Evolutionary conservation across 148 eudicot species (phyloP).

Genomic region (Pouteria glomerata): DNA sequence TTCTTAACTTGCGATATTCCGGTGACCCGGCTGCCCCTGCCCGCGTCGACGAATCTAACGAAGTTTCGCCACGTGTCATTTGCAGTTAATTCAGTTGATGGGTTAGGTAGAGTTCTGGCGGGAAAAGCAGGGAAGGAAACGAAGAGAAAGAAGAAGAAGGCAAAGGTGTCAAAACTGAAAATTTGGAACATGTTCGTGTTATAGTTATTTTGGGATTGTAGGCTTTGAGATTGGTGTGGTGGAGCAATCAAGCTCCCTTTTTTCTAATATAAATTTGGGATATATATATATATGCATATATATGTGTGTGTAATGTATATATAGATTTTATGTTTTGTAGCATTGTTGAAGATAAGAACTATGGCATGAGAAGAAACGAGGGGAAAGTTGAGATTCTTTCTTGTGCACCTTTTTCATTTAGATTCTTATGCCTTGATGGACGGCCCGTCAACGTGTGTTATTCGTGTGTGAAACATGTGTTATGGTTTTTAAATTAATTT

Average conservation of each 20-base stretch:
- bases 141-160: conserved; percentile 5
- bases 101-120: conserved; percentile 30
- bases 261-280: neutral
- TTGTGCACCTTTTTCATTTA: conserved; percentile 19
- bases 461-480: too few relatives aligned
- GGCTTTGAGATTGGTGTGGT: neutral
- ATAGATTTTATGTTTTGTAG: neutral
- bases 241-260: neutral
- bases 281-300: neutral
- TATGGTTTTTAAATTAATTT: too few relatives aligned
- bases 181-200: conserved; percentile 29
- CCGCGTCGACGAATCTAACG: conserved; percentile 40
- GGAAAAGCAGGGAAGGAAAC: conserved; percentile 19
- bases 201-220: conserved; percentile 11
- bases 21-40: conserved; percentile 38
- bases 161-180: conserved; percentile 1
- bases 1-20: conserved; percentile 57
- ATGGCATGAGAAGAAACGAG: conserved; percentile 17
- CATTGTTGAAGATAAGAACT: conserved; percentile 1
- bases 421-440: conserved; percentile 34
- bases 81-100: conserved; percentile 19
- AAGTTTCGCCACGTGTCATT: conserved; percentile 50
- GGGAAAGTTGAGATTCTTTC: conserved; percentile 42
- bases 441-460: conserved; percentile 16
- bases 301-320: neutral